These are phyloP conservation scores for Hypomontagnella monticulosa DNA, from an alignment of 495 filamentous ascomycete species.

Conservation along the genomic window DNA sequence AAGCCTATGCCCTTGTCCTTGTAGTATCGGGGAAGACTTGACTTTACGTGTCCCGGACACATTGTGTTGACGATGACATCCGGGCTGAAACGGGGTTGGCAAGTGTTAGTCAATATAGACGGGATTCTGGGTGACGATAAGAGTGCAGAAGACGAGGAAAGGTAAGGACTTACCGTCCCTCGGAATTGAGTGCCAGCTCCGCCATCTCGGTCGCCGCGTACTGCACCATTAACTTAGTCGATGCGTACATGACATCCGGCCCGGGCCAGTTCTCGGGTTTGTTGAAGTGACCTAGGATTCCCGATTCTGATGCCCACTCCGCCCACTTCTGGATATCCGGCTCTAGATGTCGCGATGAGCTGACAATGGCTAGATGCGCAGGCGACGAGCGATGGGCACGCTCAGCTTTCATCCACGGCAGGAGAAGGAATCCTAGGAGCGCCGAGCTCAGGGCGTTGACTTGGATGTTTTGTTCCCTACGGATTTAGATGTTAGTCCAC, in stretches of 20 bases:
- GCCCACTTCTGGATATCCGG: constrained; percentile 30
- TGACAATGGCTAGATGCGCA: constrained; percentile 32
- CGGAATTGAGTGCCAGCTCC: constrained; percentile 35
- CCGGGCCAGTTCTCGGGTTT: constrained; percentile 45
- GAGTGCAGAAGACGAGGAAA: neutral
- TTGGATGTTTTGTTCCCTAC: constrained; percentile 52
- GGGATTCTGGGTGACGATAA: neutral
- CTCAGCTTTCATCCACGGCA: constrained; percentile 42
- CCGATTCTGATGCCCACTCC: constrained; percentile 26
- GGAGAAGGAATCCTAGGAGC: constrained; percentile 56
- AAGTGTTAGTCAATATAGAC: neutral
- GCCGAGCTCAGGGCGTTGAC: constrained; percentile 64
- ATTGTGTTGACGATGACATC: constrained; percentile 54
- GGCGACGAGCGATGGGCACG: constrained; percentile 25
- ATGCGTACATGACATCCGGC: constrained; percentile 38
- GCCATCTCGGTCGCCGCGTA: constrained; percentile 50
- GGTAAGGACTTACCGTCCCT: constrained; percentile 37
- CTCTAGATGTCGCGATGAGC: constrained; percentile 22
- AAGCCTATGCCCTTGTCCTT: constrained; percentile 30
- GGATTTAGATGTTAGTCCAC: neutral
- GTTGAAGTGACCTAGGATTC: constrained; percentile 44
- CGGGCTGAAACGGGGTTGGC: constrained; percentile 30
- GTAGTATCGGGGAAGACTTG: constrained; percentile 47
- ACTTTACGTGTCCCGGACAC: constrained; percentile 57
- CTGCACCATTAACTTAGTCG: constrained; percentile 54